Conservation (phyloP, 2,329 filamentous ascomycete genomes). For the Apiospora koreana region DNA sequence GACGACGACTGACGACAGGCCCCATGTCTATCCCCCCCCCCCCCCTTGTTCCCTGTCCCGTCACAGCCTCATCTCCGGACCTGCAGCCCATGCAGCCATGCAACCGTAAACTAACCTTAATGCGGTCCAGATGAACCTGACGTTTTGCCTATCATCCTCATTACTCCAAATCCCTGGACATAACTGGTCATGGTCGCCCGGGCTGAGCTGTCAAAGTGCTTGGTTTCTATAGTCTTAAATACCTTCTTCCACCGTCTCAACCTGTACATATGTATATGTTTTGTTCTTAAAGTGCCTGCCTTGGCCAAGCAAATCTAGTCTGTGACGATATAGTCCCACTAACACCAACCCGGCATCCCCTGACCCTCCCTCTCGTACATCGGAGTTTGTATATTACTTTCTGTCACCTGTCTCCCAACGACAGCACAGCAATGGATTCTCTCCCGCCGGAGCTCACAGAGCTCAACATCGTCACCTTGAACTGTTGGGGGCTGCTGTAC, state of each 20-base stretch:
- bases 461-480: conserved; percentile 83
- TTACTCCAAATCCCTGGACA: too few species aligned
- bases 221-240: neutral
- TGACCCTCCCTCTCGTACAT: neutral
- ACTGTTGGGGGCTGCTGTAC: conserved; percentile 96
- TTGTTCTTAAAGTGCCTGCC: neutral
- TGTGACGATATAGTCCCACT: neutral
- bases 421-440: conserved; percentile 24
- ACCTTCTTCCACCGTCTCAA: neutral
- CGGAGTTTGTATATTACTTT: neutral
- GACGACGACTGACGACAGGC: neutral
- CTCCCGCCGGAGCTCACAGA: conserved; percentile 61
- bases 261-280: neutral
- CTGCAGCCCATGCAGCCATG: neutral
- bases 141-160: neutral
- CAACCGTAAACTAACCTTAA: neutral
- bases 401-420: too few species aligned
- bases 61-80: neutral
- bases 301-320: neutral
- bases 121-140: neutral
- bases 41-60: too few species aligned
- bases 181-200: neutral
- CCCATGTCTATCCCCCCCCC: too few species aligned
- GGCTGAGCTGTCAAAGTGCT: neutral
- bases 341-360: neutral